Percentiles rank a stretch among this genome's conserved stretches.
Evolutionary conservation across 192 early-diverging fungal genomes (phyloP).

Genomic region (Coemansia sp.): DNA sequence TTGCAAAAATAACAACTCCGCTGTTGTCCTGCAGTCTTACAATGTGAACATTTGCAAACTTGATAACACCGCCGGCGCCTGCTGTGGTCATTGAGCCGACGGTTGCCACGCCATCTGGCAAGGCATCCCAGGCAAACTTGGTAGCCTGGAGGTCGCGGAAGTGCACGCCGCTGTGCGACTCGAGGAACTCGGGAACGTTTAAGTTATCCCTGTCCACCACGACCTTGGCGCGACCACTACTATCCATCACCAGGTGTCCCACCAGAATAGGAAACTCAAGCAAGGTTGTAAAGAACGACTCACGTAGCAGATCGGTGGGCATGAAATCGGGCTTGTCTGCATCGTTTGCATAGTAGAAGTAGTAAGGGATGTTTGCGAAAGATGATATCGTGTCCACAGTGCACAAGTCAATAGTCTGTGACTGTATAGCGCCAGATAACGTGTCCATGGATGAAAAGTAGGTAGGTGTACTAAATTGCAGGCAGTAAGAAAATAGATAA

Average conservation of each 20-base stretch:
- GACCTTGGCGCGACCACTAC: background rate
- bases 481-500: background rate
- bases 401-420: background rate
- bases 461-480: background rate
- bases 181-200: background rate
- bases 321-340: background rate
- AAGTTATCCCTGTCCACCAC: constrained; percentile 10
- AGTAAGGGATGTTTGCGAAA: background rate
- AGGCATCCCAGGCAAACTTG: constrained; percentile 13
- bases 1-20: constrained; percentile 17
- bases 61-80: background rate
- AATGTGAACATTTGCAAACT: constrained; percentile 2
- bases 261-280: constrained; percentile 7
- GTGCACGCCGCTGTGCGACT: background rate
- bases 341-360: constrained; percentile 12
- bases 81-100: background rate
- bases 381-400: background rate
- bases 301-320: constrained; percentile 6
- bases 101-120: constrained; percentile 8
- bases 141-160: background rate
- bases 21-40: constrained; percentile 14
- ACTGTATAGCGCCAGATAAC: background rate
- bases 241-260: background rate
- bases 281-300: constrained; percentile 1
- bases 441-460: background rate